A percentile compares a stretch with the other conserved stretches of the same genome.
Conservation (phyloP, 169 alveolate genomes). For the Theileria orientalis region DNA sequence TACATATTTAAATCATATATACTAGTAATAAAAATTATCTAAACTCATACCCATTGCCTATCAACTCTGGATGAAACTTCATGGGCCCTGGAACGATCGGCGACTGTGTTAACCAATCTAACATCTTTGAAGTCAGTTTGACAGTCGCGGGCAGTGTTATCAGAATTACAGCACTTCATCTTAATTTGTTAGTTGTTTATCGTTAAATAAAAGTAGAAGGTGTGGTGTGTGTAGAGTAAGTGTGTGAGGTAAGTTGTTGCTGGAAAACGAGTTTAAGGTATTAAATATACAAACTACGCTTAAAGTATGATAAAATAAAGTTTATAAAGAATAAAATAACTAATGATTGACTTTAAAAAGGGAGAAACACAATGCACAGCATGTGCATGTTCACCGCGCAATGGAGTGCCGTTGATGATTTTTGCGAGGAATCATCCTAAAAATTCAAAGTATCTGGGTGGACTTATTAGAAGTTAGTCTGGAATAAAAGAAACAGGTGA, state of each 20-base stretch:
- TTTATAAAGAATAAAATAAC: too few relatives aligned
- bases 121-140: conserved; percentile 53
- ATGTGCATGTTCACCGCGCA: conserved; percentile 22
- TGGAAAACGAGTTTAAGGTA: conserved; percentile 6
- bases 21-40: not conserved
- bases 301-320: not conserved
- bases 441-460: not conserved
- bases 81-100: conserved; percentile 68
- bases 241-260: not conserved
- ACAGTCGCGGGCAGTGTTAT: conserved; percentile 58
- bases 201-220: conserved; percentile 10
- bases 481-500: too few relatives aligned
- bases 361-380: conserved; percentile 13
- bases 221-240: not conserved
- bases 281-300: not conserved
- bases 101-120: conserved; percentile 64
- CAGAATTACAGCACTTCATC: conserved; percentile 59
- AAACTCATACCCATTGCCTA: conserved; percentile 64
- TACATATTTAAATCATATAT: not conserved
- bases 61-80: conserved; percentile 62
- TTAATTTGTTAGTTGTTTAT: not conserved
- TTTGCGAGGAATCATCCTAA: not conserved
- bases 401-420: conserved; percentile 10
- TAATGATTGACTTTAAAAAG: too few relatives aligned
- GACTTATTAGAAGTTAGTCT: too few relatives aligned